Evolutionary conservation across 1,139 yeast genomes (phyloP).

Genomic region (Debaryomyces fabryi): DNA sequence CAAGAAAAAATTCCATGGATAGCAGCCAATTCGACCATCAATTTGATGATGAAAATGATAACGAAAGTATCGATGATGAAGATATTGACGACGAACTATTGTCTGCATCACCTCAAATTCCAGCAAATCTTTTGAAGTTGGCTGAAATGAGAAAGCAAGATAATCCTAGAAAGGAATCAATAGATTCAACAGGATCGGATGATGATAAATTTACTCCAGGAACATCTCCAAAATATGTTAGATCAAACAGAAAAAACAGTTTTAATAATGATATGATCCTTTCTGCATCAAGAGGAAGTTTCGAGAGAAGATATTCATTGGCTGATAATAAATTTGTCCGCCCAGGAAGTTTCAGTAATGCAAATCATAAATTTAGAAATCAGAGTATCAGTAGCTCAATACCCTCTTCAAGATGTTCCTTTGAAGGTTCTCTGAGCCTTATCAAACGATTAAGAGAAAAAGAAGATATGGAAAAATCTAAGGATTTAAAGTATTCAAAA

Average conservation of each 20-base stretch:
- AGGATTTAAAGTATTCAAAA: slow-evolving; percentile 14
- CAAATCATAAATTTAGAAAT: slow-evolving; percentile 31
- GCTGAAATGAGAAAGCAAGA: slow-evolving; percentile 55
- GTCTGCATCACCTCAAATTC: slow-evolving; percentile 70
- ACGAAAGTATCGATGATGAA: slow-evolving; percentile 40
- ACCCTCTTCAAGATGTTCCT: slow-evolving; percentile 24
- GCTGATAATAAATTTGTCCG: slow-evolving; percentile 31
- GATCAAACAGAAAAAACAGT: slow-evolving; percentile 29
- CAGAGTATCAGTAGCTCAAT: slow-evolving; percentile 18
- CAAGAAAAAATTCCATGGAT: slow-evolving; percentile 9
- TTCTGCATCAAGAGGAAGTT: slow-evolving; percentile 22
- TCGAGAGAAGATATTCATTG: slow-evolving; percentile 39
- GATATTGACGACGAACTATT: slow-evolving; percentile 54
- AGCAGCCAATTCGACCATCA: slow-evolving; percentile 11
- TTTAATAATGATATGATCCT: slow-evolving; percentile 26
- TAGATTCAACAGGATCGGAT: slow-evolving; percentile 21
- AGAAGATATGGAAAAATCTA: slow-evolving; percentile 13
- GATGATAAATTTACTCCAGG: slow-evolving; percentile 33
- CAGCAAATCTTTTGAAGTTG: slow-evolving; percentile 56
- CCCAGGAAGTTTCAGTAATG: slow-evolving; percentile 2
- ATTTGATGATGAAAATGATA: slow-evolving; percentile 21
- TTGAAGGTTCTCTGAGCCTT: slow-evolving; percentile 19
- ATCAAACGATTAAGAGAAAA: slow-evolving; percentile 9
- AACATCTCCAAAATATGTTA: slow-evolving; percentile 32
- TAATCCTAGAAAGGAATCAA: slow-evolving; percentile 15